Conservation (phyloP, 2,329 filamentous ascomycete genomes). For the Ophiostoma quercus region DNA sequence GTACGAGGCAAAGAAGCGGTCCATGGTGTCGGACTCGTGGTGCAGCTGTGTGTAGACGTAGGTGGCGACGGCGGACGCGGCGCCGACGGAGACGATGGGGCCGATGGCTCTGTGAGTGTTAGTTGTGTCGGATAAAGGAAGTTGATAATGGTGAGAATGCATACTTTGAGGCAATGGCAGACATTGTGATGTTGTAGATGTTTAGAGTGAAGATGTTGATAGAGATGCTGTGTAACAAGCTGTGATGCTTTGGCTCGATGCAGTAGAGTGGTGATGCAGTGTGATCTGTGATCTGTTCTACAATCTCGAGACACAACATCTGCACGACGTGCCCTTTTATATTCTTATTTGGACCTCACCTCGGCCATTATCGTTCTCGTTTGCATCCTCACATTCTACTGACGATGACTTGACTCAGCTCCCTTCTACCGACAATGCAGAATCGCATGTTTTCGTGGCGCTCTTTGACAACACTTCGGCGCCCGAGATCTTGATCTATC, state of each 20-base stretch:
- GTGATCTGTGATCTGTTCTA: slow-evolving; percentile 10
- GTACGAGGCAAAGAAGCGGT: slow-evolving; percentile 37
- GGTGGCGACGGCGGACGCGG: slow-evolving; percentile 31
- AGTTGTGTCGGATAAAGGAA: not conserved
- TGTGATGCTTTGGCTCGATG: slow-evolving; percentile 1
- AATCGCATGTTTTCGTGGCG: not conserved
- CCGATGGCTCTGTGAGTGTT: slow-evolving; percentile 24
- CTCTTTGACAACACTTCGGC: not conserved
- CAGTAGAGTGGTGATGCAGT: slow-evolving; percentile 1
- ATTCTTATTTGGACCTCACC: slow-evolving; percentile 5
- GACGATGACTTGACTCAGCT: not conserved
- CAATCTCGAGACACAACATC: slow-evolving; percentile 3
- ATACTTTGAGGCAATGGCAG: slow-evolving; percentile 21
- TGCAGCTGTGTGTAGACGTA: slow-evolving; percentile 36
- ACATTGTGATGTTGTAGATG: slow-evolving; percentile 15
- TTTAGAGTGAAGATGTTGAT: not conserved
- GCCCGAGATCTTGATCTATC: not conserved
- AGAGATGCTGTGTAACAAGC: slow-evolving; percentile 7
- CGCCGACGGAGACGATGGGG: slow-evolving; percentile 24
- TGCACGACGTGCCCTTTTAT: slow-evolving; percentile 7
- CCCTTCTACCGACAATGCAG: not conserved
- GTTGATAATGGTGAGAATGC: too few relatives aligned
- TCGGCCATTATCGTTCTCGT: not conserved
- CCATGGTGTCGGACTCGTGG: slow-evolving; percentile 35
- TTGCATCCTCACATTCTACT: not conserved